Evolutionary conservation across 2,329 filamentous ascomycete genomes (phyloP), one percentile per base, ranked within the genome.

Genomic region (Nigrospora osmanthi): DNA sequence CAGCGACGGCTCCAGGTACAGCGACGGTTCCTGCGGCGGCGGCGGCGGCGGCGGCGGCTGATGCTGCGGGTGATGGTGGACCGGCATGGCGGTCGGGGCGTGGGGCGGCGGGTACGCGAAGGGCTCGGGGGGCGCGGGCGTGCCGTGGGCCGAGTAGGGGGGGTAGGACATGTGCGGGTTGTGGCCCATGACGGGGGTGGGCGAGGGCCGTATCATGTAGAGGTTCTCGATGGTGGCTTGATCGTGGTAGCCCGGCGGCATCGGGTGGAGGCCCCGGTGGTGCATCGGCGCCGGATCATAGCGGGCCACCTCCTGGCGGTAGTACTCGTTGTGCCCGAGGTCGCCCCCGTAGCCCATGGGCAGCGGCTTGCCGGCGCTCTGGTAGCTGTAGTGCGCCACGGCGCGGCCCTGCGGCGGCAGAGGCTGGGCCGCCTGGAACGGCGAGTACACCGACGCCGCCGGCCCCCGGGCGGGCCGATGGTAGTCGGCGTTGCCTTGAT

Each of bases 401-500:
- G 34, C 55, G 49, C 36, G 47, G 51, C n/a, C 49, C 46, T 30
- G 36, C 35, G 40, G 31, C 15, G 15, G 30, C 11, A 12, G 32
- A 35, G 11, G 19, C 28, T 31, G 23, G 11, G 10, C 9, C 28
- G 1, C 71, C 72, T 49, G 71, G 75, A 30, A 63, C 64, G 16
- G 68, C 69, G 4, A 59, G 17, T 58, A 58, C 11, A 10, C 43
- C 14, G 15, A 43, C 38, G 5, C 53, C 47, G 15, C 55, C 49
- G 4, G 54, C 49, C 17, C 47, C 47, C 46, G 56, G 59, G 4
- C 68, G 5, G 55, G 49, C 17, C 47, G 47, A n/a, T n/a, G n/a
- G 47, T 56, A 61, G 3, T 68, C 59, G 39, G 49, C 58, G 11
- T 62, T 59, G 5, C 23, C 23, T 5, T 52, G 52, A 38, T 66